Evolutionary conservation across 331 rosid species (phyloP).

Genomic region (Pyracantha coccinea): DNA sequence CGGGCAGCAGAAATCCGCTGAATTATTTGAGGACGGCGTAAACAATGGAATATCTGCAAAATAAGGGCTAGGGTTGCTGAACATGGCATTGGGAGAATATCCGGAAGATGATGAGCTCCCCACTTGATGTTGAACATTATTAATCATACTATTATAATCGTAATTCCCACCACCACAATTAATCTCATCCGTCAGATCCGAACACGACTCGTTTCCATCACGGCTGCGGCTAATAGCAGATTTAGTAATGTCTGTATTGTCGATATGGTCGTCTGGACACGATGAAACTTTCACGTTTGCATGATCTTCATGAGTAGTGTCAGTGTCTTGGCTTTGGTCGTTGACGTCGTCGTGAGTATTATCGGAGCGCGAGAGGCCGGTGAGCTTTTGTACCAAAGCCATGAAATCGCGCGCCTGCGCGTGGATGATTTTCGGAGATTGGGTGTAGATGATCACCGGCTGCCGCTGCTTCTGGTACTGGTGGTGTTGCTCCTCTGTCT

Average conservation of each 20-base stretch:
- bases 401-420: conserved; percentile 65
- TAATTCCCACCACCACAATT: background rate
- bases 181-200: conserved; percentile 3
- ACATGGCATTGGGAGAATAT: background rate
- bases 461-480: conserved; percentile 20
- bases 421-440: conserved; percentile 78
- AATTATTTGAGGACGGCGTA: conserved; percentile 38
- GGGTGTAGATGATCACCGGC: conserved; percentile 73
- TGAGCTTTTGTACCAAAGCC: conserved; percentile 84
- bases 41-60: conserved; percentile 47
- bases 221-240: background rate
- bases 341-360: background rate
- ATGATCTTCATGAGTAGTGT: background rate
- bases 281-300: background rate
- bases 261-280: background rate
- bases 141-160: background rate
- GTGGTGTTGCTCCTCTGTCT: background rate
- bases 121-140: background rate
- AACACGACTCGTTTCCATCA: background rate
- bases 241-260: background rate
- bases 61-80: background rate
- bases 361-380: conserved; percentile 40
- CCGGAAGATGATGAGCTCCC: background rate
- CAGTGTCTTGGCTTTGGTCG: background rate
- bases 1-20: conserved; percentile 30